Conservation (phyloP, 148 eudicot species). For the Cornus suecica region DNA sequence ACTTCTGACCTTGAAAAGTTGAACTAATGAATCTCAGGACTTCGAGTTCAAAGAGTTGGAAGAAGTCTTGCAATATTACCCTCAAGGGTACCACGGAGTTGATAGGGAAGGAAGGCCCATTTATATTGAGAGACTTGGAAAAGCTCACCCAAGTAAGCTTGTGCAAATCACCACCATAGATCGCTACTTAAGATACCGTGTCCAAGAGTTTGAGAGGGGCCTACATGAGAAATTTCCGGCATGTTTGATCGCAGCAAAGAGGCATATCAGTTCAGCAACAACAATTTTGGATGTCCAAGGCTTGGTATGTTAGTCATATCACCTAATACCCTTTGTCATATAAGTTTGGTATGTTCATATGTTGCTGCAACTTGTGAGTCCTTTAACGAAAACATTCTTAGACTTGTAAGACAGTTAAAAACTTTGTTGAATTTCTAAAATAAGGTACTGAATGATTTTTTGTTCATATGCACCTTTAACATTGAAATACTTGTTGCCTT, state of each 20-base stretch:
- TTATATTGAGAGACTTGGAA: constrained; percentile 79
- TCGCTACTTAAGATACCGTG: constrained; percentile 70
- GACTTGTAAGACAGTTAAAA: background rate
- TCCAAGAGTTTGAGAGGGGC: constrained; percentile 79
- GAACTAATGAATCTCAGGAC: constrained; percentile 35
- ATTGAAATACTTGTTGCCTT: constrained; percentile 9
- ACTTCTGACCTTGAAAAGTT: background rate
- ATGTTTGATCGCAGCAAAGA: constrained; percentile 80
- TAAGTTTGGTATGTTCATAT: background rate
- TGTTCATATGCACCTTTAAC: background rate
- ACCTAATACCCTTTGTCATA: background rate
- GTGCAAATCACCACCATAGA: constrained; percentile 65
- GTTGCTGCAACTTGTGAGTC: background rate
- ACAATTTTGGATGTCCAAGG: constrained; percentile 89
- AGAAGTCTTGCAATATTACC: constrained; percentile 68
- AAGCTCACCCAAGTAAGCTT: constrained; percentile 70
- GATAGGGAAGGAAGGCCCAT: constrained; percentile 84
- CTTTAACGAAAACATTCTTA: background rate
- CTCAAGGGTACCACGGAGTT: constrained; percentile 90
- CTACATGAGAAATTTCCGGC: constrained; percentile 77
- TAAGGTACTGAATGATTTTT: background rate
- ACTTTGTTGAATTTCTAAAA: background rate
- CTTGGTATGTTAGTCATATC: constrained; percentile 40
- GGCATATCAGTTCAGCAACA: constrained; percentile 58
- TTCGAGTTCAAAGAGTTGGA: constrained; percentile 69